Base-by-base conservation (phyloP, 306 rosid genomes). In the Geum urbanum region DNA sequence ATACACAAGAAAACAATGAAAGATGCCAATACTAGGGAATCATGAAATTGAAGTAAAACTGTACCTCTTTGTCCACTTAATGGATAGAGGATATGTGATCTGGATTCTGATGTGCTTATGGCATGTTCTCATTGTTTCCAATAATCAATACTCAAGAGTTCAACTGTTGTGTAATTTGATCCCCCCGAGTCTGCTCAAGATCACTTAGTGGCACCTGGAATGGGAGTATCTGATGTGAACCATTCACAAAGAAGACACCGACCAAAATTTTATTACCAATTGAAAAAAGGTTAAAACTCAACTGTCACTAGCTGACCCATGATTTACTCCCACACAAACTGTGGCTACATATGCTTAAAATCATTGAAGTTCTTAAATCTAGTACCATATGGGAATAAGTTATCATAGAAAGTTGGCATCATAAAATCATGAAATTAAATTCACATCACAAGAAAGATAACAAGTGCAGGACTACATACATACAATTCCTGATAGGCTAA, bases 401-500 rank as follows among this genome's bases (percentile, higher is more conserved):
- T 22, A 43, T 10, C n/a, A 53, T 19, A 4, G 12, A 60, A 10
- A 49, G 48, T 18, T 6, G 39, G 22, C 27, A 39, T 68, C 61
- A 11, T 18, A 18, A 19, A 19, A 51, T 43, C 39, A 39, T 11
- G 19, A 11, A 11, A 18, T 10, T 35, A 67, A 51, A 8, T 18
- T 18, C 18, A 41, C 16, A 37, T 51, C 49, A 37, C n/a, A 67
- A 9, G 39, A 37, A 67, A 53, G 24, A 53, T 19, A 37, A 72
- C 40, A 49, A 20, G 53, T 79, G 66, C 52, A 60, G 27, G 45
- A 58, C n/a, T n/a, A n/a, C 60, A 74, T 76, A 16, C 62, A 67
- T 52, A 35, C 53, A 74, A 74, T 69, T 90, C 98, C 98, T 94
- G 96, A 87, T 86, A 84, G 71, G 98, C 98, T 66, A 87, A 83